A percentile compares a stretch with the other conserved stretches of the same genome.
Evolutionary conservation across 805 yeast species (phyloP).

Genomic region (Candida broadrunensis): DNA sequence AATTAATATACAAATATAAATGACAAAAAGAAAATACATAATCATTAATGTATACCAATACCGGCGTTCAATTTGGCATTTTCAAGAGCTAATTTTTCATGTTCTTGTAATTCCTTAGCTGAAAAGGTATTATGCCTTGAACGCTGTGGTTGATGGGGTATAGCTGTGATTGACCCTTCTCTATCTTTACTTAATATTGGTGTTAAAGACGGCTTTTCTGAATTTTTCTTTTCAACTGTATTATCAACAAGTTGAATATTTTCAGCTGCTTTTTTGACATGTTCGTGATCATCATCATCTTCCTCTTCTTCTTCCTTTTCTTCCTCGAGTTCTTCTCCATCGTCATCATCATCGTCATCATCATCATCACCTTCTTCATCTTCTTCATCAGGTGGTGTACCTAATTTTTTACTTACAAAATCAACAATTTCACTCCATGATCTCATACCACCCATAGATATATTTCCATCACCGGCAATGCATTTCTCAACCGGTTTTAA

Average conservation of each 20-base stretch:
- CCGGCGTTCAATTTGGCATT: slow-evolving; percentile 16
- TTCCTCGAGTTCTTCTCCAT: slow-evolving; percentile 8
- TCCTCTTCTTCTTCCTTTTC: slow-evolving; percentile 9
- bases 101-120: slow-evolving; percentile 14
- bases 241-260: background rate
- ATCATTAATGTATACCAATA: slow-evolving; percentile 4
- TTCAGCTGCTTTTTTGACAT: background rate
- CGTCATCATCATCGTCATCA: slow-evolving; percentile 10
- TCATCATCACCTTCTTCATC: slow-evolving; percentile 16
- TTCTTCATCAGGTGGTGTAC: slow-evolving; percentile 15
- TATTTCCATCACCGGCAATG: slow-evolving; percentile 22
- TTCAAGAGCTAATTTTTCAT: slow-evolving; percentile 15
- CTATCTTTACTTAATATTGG: slow-evolving; percentile 7
- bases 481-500: slow-evolving; percentile 25
- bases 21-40: too few relatives aligned
- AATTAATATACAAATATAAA: too few relatives aligned
- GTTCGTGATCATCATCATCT: slow-evolving; percentile 9
- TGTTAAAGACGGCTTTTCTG: slow-evolving; percentile 3
- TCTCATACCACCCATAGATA: slow-evolving; percentile 29
- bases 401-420: slow-evolving; percentile 19
- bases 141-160: background rate
- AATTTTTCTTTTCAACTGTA: background rate
- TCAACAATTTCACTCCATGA: slow-evolving; percentile 26
- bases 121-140: slow-evolving; percentile 8
- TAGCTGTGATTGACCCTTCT: background rate